A percentile compares a stretch with the other conserved stretches of the same genome.
phyloP scores from a whole-genome alignment of 1,139 yeast species.

The Blastobotrys petasosporus region DNA sequence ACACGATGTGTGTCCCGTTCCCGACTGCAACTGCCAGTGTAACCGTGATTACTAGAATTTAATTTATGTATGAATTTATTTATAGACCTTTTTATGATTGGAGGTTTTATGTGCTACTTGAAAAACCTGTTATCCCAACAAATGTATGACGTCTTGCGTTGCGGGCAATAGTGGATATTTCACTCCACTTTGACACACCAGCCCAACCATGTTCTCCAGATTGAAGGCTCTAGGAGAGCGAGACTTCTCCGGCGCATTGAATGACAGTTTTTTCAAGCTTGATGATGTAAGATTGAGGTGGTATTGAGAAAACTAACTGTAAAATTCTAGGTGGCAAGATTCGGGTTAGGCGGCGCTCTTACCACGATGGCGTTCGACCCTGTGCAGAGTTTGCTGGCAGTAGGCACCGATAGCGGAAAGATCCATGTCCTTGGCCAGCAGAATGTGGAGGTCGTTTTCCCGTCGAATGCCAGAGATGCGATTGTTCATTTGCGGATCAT shows the following conservation, averaged over 20 bases:
- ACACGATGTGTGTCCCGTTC: conserved; percentile 87
- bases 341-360: conserved; percentile 56
- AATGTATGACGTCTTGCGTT: too few relatives aligned
- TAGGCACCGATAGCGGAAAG: conserved; percentile 65
- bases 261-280: conserved; percentile 31
- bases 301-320: not conserved
- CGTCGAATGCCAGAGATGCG: conserved; percentile 37
- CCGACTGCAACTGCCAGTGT: conserved; percentile 84
- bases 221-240: conserved; percentile 26
- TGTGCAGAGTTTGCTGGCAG: conserved; percentile 76
- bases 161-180: not conserved
- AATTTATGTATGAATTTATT: not conserved
- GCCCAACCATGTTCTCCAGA: conserved; percentile 24
- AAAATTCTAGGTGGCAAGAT: conserved; percentile 37
- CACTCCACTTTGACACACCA: too few relatives aligned
- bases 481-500: conserved; percentile 59
- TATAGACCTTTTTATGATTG: not conserved
- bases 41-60: conserved; percentile 32
- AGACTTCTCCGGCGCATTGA: conserved; percentile 34
- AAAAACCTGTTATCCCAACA: not conserved
- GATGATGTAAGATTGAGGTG: conserved; percentile 27
- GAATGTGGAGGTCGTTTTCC: conserved; percentile 66
- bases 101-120: too few relatives aligned
- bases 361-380: conserved; percentile 77
- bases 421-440: conserved; percentile 81